Evolutionary conservation across 768 basidiomycete genomes (phyloP).

Genomic region (Auricularia sp.): DNA sequence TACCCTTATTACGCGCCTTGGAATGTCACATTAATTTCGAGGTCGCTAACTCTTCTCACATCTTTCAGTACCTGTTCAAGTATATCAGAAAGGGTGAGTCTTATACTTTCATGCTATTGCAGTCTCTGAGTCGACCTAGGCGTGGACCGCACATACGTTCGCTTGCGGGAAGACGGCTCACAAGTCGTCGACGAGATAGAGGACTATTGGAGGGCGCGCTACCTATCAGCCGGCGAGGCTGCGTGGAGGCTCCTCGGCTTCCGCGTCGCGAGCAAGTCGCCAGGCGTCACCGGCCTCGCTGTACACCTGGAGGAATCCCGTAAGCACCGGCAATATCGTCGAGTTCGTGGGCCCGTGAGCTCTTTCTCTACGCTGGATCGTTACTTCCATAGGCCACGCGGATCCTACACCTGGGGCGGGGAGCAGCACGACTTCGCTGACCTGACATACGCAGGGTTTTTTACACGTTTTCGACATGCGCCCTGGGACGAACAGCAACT

Average conservation of each 20-base stretch:
- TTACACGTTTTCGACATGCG: too few relatives aligned
- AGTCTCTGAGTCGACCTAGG: constrained; percentile 5
- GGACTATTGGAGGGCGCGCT: constrained; percentile 26
- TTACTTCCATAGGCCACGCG: constrained; percentile 14
- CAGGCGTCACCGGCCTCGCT: constrained; percentile 24
- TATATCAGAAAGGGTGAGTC: constrained; percentile 29
- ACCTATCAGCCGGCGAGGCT: constrained; percentile 27
- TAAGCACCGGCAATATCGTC: constrained; percentile 18
- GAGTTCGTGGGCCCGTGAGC: not conserved
- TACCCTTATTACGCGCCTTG: constrained; percentile 17
- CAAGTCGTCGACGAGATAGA: constrained; percentile 24
- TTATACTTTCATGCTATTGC: not conserved
- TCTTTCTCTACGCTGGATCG: constrained; percentile 13
- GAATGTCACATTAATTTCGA: constrained; percentile 32
- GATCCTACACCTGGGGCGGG: not conserved
- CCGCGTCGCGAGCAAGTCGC: constrained; percentile 24
- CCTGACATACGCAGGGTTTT: too few relatives aligned
- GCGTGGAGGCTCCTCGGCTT: constrained; percentile 26
- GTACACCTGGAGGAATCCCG: constrained; percentile 20
- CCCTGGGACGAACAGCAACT: too few relatives aligned
- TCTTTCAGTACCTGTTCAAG: constrained; percentile 33
- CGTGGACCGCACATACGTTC: constrained; percentile 11
- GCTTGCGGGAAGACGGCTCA: constrained; percentile 4
- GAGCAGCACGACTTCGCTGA: too few relatives aligned
- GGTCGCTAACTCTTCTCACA: constrained; percentile 1